Evolutionary conservation across 1,284 basidiomycete genomes (phyloP).

Genomic region (Bondarzewia mesenterica): DNA sequence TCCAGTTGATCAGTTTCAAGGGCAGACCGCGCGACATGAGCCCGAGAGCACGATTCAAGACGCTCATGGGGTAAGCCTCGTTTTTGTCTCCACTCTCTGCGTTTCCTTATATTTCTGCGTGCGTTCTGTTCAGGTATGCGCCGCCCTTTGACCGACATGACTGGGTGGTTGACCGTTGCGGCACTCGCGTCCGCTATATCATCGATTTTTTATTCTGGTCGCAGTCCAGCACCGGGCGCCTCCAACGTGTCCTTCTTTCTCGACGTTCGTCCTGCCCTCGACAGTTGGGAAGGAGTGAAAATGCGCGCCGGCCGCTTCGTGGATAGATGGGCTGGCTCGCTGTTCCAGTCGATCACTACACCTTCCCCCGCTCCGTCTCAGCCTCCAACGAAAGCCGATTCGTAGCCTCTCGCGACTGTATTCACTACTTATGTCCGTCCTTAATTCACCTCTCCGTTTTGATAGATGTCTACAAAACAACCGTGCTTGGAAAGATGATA

Average conservation of each 20-base stretch:
- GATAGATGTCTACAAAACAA: too few species aligned
- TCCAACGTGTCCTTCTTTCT: slow-evolving; percentile 77
- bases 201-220: slow-evolving; percentile 99
- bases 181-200: slow-evolving; percentile 84
- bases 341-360: slow-evolving; percentile 16
- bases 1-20: slow-evolving; percentile 81
- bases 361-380: slow-evolving; percentile 3
- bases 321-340: slow-evolving; percentile 30
- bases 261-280: slow-evolving; percentile 89
- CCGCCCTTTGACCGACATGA: slow-evolving; percentile 96
- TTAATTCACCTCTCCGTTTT: not conserved
- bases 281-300: slow-evolving; percentile 82
- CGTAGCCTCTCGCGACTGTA: not conserved
- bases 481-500: too few species aligned
- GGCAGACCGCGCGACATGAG: slow-evolving; percentile 70
- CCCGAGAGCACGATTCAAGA: slow-evolving; percentile 78
- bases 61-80: slow-evolving; percentile 73
- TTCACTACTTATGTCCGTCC: too few species aligned
- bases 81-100: not conserved
- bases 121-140: slow-evolving; percentile 56
- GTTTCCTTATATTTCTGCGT: slow-evolving; percentile 1
- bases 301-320: slow-evolving; percentile 61
- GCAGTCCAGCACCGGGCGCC: slow-evolving; percentile 31
- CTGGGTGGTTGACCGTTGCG: slow-evolving; percentile 93
- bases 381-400: not conserved